A percentile compares a stretch with the other conserved stretches of the same genome.
phyloP scores from a whole-genome alignment of 2,329 filamentous ascomycete species.

The Plectosphaerella plurivora region DNA sequence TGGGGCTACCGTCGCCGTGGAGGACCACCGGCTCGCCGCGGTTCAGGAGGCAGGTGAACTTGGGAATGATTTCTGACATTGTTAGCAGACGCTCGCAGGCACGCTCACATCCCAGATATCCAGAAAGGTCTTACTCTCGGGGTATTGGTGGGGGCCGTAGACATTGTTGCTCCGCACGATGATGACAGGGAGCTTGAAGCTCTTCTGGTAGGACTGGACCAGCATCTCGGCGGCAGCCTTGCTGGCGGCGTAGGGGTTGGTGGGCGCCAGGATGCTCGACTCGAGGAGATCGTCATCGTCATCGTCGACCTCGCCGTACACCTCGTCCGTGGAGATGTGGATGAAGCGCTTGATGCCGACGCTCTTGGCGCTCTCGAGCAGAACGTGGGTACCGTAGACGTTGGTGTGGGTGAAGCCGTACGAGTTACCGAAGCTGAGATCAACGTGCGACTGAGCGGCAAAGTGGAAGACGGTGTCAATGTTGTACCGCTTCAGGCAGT shows the following conservation, averaged over 20 bases:
- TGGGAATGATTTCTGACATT: slow-evolving; percentile 70
- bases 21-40: slow-evolving; percentile 63
- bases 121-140: slow-evolving; percentile 61
- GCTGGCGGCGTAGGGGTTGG: slow-evolving; percentile 77
- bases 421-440: slow-evolving; percentile 77
- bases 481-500: slow-evolving; percentile 64
- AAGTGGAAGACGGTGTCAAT: slow-evolving; percentile 83
- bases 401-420: slow-evolving; percentile 79
- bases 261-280: slow-evolving; percentile 70
- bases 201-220: slow-evolving; percentile 81
- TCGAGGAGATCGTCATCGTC: slow-evolving; percentile 69
- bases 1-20: slow-evolving; percentile 72
- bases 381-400: slow-evolving; percentile 78
- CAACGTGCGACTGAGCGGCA: slow-evolving; percentile 81
- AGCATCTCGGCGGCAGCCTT: slow-evolving; percentile 83
- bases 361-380: slow-evolving; percentile 72
- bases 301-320: slow-evolving; percentile 74
- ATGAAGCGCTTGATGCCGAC: slow-evolving; percentile 69
- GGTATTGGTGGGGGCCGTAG: slow-evolving; percentile 80
- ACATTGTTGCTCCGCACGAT: slow-evolving; percentile 82
- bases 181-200: slow-evolving; percentile 74
- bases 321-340: slow-evolving; percentile 81
- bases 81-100: slow-evolving; percentile 5
- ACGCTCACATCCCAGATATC: neutral
- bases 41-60: slow-evolving; percentile 70